Percentiles rank a stretch among this genome's conserved stretches.
Evolutionary conservation across 208 protist species (phyloP).

Genomic region (Leishmania lainsoni): DNA sequence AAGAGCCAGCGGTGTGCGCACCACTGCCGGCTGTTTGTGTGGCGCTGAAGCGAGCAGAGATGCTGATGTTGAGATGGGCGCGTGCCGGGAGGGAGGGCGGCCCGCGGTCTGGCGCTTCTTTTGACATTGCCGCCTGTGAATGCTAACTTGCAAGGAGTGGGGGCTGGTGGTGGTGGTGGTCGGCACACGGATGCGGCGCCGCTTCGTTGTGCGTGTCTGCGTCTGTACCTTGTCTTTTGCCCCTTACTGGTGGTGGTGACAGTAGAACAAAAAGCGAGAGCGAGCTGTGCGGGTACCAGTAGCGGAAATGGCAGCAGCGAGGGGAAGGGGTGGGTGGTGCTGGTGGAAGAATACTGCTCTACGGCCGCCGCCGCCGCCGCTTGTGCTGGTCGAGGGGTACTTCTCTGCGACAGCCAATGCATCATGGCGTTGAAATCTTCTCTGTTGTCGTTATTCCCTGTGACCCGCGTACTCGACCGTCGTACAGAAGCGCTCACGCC

Average conservation of each 20-base stretch:
- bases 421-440: not conserved
- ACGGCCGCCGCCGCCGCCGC: not conserved
- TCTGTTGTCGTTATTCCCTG: not conserved
- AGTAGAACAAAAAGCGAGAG: not conserved
- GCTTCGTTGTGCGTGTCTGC: not conserved
- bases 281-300: not conserved
- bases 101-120: not conserved
- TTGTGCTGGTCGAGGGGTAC: not conserved
- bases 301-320: not conserved
- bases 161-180: too few species aligned
- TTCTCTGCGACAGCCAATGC: not conserved
- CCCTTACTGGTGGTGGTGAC: not conserved
- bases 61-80: not conserved
- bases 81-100: not conserved
- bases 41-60: not conserved
- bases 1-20: not conserved
- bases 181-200: not conserved
- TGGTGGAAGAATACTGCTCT: not conserved
- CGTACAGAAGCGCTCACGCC: not conserved
- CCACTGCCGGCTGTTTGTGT: conserved; percentile 2
- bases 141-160: not conserved
- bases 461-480: not conserved
- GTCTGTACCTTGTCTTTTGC: not conserved
- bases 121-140: not conserved
- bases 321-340: not conserved